Conservation (phyloP, 2,329 filamentous ascomycete genomes). For the Stagonosporopsis tanaceti region DNA sequence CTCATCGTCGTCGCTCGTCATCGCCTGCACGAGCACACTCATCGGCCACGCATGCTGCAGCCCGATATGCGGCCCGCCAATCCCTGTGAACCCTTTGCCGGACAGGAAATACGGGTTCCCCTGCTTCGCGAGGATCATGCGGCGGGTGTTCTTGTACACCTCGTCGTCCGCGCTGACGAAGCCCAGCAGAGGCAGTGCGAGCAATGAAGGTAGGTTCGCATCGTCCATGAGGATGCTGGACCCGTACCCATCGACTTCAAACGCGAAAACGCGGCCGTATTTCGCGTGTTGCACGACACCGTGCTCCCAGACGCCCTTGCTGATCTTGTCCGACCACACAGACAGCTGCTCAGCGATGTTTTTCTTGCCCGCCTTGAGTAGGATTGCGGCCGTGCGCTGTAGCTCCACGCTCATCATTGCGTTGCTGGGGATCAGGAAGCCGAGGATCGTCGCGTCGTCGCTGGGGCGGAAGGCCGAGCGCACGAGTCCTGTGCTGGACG, state of each 20-base stretch:
- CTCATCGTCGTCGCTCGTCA: conserved; percentile 82
- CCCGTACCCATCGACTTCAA: conserved; percentile 87
- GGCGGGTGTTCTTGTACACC: conserved; percentile 87
- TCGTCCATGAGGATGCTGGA: conserved; percentile 87
- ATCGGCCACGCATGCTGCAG: conserved; percentile 96
- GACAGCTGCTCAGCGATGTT: conserved; percentile 59
- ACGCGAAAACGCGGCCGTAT: conserved; percentile 83
- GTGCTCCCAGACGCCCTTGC: conserved; percentile 82
- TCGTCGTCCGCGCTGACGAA: conserved; percentile 71
- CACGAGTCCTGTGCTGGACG: conserved; percentile 81
- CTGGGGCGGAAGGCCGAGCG: conserved; percentile 93
- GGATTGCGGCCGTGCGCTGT: conserved; percentile 73
- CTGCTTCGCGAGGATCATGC: conserved; percentile 75
- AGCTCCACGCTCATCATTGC: conserved; percentile 96
- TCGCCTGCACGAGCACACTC: conserved; percentile 88
- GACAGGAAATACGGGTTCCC: conserved; percentile 90
- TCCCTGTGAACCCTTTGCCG: conserved; percentile 81
- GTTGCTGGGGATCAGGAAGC: conserved; percentile 94
- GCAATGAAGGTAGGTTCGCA: conserved; percentile 82
- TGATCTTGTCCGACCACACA: conserved; percentile 70
- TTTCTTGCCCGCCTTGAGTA: conserved; percentile 67
- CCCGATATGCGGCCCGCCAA: conserved; percentile 85
- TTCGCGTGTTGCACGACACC: conserved; percentile 79
- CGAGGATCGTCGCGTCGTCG: conserved; percentile 92
- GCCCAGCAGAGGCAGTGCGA: conserved; percentile 80